phyloP scores from a whole-genome alignment of 345 rosid genomes.

The Psidium guajava region DNA sequence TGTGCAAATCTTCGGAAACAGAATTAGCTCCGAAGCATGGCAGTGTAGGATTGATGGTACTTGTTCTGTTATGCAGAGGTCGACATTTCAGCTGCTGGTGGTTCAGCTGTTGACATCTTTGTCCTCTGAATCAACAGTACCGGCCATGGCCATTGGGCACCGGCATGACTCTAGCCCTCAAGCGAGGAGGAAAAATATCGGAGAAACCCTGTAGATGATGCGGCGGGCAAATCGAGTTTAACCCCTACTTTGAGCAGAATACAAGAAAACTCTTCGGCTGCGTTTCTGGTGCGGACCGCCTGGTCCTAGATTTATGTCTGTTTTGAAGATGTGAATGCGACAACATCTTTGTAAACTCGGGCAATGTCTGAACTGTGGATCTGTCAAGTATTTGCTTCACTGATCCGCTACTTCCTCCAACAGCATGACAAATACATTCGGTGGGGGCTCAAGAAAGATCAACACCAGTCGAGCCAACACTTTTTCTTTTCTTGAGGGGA shows the following conservation, averaged over 20 bases:
- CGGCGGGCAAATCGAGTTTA: not conserved
- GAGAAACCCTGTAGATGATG: not conserved
- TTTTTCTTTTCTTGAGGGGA: not conserved
- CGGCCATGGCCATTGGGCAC: not conserved
- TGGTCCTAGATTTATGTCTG: not conserved
- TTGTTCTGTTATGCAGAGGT: not conserved
- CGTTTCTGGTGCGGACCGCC: not conserved
- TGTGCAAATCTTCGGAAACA: not conserved
- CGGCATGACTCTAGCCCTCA: not conserved
- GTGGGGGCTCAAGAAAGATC: not conserved
- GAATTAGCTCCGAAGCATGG: not conserved
- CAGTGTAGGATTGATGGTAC: not conserved
- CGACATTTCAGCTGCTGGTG: slow-evolving; percentile 18
- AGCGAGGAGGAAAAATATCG: not conserved
- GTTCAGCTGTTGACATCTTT: slow-evolving; percentile 19
- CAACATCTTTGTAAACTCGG: not conserved
- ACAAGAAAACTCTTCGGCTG: not conserved
- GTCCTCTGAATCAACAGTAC: not conserved
- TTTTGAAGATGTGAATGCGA: not conserved
- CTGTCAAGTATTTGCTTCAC: not conserved
- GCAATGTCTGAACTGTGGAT: not conserved
- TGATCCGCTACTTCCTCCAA: not conserved
- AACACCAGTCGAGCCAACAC: not conserved
- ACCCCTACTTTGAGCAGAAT: not conserved
- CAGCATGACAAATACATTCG: not conserved